A percentile compares a stretch with the other conserved stretches of the same genome.
Conservation (phyloP, 768 basidiomycete species). For the Trametes coccinea region DNA sequence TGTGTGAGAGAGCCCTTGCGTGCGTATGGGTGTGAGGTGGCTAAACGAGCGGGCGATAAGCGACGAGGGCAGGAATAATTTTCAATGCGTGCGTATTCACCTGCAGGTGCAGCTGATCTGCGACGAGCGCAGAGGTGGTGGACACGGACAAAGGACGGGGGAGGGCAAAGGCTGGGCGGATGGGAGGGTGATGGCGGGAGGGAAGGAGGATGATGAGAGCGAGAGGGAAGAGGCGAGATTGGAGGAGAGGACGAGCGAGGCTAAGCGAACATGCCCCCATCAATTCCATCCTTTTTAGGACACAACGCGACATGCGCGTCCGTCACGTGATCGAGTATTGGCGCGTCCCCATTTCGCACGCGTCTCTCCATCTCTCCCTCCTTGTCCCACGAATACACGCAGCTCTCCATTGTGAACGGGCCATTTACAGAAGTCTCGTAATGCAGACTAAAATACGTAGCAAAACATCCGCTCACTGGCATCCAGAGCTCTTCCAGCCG, state of each 20-base stretch:
- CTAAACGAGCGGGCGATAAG: not conserved
- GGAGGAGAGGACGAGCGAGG: slow-evolving; percentile 12
- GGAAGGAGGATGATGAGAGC: slow-evolving; percentile 1
- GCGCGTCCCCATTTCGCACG: slow-evolving; percentile 15
- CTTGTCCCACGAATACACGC: slow-evolving; percentile 7
- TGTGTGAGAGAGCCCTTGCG: not conserved
- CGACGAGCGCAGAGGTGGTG: not conserved
- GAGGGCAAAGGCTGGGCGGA: slow-evolving; percentile 8
- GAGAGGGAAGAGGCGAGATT: slow-evolving; percentile 16
- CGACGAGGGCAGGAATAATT: slow-evolving; percentile 9
- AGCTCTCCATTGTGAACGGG: slow-evolving; percentile 1
- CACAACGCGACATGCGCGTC: slow-evolving; percentile 44
- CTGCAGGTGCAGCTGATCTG: not conserved
- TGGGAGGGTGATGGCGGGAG: slow-evolving; percentile 3
- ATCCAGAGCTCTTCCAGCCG: not conserved
- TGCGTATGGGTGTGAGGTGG: slow-evolving; percentile 24
- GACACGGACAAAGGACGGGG: slow-evolving; percentile 5
- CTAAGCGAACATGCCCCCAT: slow-evolving; percentile 20
- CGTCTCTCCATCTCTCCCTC: slow-evolving; percentile 1
- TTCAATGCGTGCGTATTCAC: not conserved
- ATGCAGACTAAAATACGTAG: not conserved
- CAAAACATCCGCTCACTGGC: not conserved
- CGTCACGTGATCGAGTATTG: slow-evolving; percentile 40
- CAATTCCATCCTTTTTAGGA: slow-evolving; percentile 37
- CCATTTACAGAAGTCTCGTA: not conserved